Base-by-base conservation (phyloP, 495 filamentous ascomycete genomes). In the Astrothelium macrocarpum region DNA sequence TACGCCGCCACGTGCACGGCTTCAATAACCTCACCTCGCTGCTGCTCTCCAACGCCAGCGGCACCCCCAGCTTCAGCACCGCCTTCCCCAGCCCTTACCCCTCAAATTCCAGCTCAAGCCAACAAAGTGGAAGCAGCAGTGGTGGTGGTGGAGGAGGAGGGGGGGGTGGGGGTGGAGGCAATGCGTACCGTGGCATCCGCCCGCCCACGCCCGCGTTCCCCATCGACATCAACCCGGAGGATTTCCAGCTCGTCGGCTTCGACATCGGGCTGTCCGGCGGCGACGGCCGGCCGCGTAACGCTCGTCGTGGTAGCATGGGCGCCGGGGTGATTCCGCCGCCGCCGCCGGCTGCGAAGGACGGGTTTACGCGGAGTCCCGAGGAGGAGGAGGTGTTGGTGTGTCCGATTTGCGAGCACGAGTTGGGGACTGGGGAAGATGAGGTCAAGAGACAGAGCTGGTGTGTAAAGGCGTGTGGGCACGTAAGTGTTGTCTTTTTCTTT, bases 391-490 rank as follows among this genome's bases (percentile, higher is more conserved):
- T 83, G 3, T 73, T 90, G 2, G 77, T 88, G 16, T 92, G 89
- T 72, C 88, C 89, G 0, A 86, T 85, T 64, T 92, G 89, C 67
- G 80, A 81, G 5, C 78, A 82, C 39, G 89, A 91, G 70, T 73
- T 92, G 53, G 84, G 87, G n/a, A 74, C 75, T 23, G 74, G 77
- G 32, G 80, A 81, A 25, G 45, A 76, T 80, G 49, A 84, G 84
- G 28, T 76, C 9, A 84, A 86, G 71, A 81, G 83, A 70, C 81
- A 88, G 64, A 85, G 90, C 34, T 91, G 89, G 87, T 79, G 89
- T 20, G 78, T 85, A 1, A 90, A 85, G 66, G 74, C 76, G 63
- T 92, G 89, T 73, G 89, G 89, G 62, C 89, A 92, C 79, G 89
- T 91, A 78, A 65, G 87, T 78, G 65, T 60, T 23, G 32, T 32